phyloP scores from a whole-genome alignment of 768 basidiomycete species.

The Russula sp. region DNA sequence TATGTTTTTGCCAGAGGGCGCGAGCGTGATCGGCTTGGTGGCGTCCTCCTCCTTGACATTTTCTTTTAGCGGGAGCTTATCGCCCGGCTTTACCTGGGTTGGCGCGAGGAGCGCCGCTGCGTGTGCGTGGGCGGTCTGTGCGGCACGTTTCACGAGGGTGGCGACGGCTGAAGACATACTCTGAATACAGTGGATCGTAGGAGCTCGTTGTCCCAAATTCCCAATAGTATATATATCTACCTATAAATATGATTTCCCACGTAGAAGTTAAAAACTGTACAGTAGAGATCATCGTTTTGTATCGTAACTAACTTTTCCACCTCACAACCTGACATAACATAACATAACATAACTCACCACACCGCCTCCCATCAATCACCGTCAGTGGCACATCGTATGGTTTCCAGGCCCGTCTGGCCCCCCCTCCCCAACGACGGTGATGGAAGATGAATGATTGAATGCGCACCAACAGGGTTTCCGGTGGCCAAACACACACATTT shows the following conservation, averaged over 20 bases:
- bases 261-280: neutral
- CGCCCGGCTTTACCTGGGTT: constrained; percentile 24
- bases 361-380: neutral
- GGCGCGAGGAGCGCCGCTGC: constrained; percentile 16
- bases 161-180: constrained; percentile 18
- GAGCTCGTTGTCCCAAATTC: neutral
- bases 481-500: neutral
- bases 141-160: neutral
- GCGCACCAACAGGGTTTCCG: neutral
- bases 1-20: constrained; percentile 24
- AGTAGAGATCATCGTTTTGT: neutral
- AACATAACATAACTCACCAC: too few species aligned
- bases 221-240: neutral
- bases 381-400: neutral
- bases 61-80: constrained; percentile 25
- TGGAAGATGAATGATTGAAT: neutral
- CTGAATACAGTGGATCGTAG: too few species aligned
- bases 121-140: constrained; percentile 26
- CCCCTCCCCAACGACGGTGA: neutral
- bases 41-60: constrained; percentile 27
- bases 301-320: neutral
- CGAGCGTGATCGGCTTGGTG: constrained; percentile 11
- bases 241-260: neutral
- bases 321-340: neutral
- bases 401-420: neutral